Base-by-base conservation (phyloP, 345 rosid species). In the Barbarea vulgaris region DNA sequence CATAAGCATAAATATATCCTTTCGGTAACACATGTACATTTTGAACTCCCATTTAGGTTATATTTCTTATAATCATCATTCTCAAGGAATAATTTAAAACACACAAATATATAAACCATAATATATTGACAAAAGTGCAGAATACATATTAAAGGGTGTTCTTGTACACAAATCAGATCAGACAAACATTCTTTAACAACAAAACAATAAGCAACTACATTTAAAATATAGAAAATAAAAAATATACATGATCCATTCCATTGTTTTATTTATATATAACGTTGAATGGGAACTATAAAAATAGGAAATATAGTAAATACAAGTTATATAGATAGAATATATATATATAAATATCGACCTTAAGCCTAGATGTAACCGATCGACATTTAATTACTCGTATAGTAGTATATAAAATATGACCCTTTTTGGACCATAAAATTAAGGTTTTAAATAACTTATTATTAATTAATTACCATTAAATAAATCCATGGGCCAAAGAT, bases 401-500 rank as follows among this genome's bases (percentile, higher is more conserved):
- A 19, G 44, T 48, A 31, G 11, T 53, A 53, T 24, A 54, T 14
- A 37, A 17, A 55, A 55, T 55, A 18, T 13, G 21, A 27, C 53
- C 28, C 41, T 55, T 44, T 42, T 69, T 68, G 19, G 63, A 30
- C 44, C 22, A 10, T 13, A 41, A 54, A 25, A 69, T 39, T 7
- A 54, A 39, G 56, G 6, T 36, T 54, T 55, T 17, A 12, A 11
- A 6, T 34, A 21, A 70, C 5, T 34, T 30, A 28, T 34, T 30
- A 28, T 47, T 30, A 13, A 36, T 68, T 60, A 69, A 39, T 52
- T 63, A 76, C 69, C 84, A 64, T 80, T 86, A 39, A 84, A 81
- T 47, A 90, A 46, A 25, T 90, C 87, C 90, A 88, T 85, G 59
- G 96, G 86, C 97, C 97, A 90, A 68, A 93, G 67, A 69, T 93